Evolutionary conservation across 148 eudicot genomes (phyloP).

Genomic region (Chenopodium quinoa): DNA sequence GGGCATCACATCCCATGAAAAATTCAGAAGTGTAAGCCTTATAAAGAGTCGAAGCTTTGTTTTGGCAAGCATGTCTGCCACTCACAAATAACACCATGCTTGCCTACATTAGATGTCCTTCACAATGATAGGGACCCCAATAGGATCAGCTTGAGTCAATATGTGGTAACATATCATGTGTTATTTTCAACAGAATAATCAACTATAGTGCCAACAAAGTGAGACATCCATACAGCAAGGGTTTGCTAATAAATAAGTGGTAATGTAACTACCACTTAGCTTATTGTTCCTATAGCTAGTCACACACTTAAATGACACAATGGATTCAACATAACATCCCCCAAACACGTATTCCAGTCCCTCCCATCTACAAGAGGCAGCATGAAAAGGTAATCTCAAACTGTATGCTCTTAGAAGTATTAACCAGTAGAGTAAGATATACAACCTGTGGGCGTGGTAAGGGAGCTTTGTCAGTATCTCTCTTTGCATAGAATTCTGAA

Average conservation of each 20-base stretch:
- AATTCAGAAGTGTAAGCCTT: not conserved
- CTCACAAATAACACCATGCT: not conserved
- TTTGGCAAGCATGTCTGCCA: constrained; percentile 1
- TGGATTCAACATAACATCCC: not conserved
- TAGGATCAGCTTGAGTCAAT: not conserved
- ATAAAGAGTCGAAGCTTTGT: not conserved
- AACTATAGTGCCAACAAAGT: not conserved
- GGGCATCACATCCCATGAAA: not conserved
- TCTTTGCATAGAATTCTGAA: constrained; percentile 33
- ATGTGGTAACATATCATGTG: not conserved
- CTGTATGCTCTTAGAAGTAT: not conserved
- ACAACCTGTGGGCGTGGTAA: constrained; percentile 53
- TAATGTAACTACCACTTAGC: not conserved
- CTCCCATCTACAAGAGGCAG: not conserved
- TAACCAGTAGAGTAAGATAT: constrained; percentile 15
- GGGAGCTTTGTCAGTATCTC: constrained; percentile 34
- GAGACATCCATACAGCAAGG: not conserved
- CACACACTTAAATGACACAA: not conserved
- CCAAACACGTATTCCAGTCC: not conserved
- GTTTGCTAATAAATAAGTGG: no score
- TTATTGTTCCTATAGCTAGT: not conserved
- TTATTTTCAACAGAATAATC: not conserved
- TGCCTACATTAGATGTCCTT: not conserved
- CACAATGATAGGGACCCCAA: not conserved
- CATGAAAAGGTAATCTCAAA: not conserved